Evolutionary conservation across 805 yeast species (phyloP), one percentile per base, ranked within the genome.

Genomic region (Isabelozyma heimii): DNA sequence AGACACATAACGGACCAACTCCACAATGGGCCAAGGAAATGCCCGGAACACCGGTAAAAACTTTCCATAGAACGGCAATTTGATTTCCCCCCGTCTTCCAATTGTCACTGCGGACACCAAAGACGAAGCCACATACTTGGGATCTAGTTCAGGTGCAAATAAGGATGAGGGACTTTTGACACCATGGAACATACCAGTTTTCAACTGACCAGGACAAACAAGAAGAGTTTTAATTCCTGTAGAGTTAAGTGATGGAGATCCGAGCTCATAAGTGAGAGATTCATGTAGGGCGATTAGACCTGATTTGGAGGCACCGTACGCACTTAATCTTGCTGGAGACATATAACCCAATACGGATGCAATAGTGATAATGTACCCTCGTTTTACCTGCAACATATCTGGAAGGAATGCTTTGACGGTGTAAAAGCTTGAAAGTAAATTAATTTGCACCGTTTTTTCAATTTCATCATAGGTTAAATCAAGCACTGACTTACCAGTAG

Each of bases 251-350:
- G 76, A 66, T 0, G 82, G 79, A 0, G 80, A 75, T 0, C 86
- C 84, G 27, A 87, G 60, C 63, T 87, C 94, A 58, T 81, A 82
- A 0, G 87, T 81, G 35, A 92, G 68, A 0, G 92, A 83, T 62
- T 89, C 96, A 62, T 91, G 97, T 40, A 91, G 68, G 0, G 92
- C 91, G 46, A 92, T 81, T 27, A 89, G 66, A 0, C 95, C 97
- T 0, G 96, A 85, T 63, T 92, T 92, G 13, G 96, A 81, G 0
- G 97, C 97, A 0, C 97, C 97, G 61, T 92, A 92, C 0, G 87
- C 87, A 42, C 85, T 84, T 49, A 89, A 73, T 17, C 86, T 74
- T 8, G 96, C 91, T 0, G 97, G 97, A 0, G 94, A 79, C 74
- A 88, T 77, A 53, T 85, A 84, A 0, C 97, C 97, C 47, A 92